Evolutionary conservation across 148 eudicot species (phyloP), one percentile per base, ranked within the genome.

Genomic region (Amaranthus palmeri): DNA sequence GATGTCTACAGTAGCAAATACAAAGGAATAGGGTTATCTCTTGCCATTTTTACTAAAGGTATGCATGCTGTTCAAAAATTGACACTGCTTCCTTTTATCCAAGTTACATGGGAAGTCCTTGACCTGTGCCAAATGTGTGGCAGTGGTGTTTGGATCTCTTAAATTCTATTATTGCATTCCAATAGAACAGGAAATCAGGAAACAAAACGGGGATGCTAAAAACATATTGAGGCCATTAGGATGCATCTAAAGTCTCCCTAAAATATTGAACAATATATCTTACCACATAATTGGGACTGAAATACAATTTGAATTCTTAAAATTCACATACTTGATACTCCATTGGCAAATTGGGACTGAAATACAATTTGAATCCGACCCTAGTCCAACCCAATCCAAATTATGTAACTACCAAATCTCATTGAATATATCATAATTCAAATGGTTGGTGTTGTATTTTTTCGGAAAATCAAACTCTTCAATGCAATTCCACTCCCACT

Each of bases 11-110:
- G 85, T 56, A 84, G 76, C 77, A 95, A 95, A 77, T 95, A 95
- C 85, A 91, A 95, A 87, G 98, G 98, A 61, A 84, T 91, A 69
- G 88, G 92, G 90, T 75, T 95, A 65, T 85, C 82, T 53, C 84
- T 95, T 73, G 73, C 86, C 77, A 85, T 86, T 73, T 83, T 89
- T 54, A 72, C 93, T 54, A 85, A 89, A 79, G 96, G 98, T 95
- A 83, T 51, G 43, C 56, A 12, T 42, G 36, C 36, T 25, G 36
- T n/a, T 68, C 36, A 58, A 17, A 11, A 58, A 69, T 6, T 67
- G 47, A 46, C 8, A 46, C 8, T 6, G 36, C 0, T 13, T 10
- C 10, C 36, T 25, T 25, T 25, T 25, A 54, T 52, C 63, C 70
- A 25, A 41, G 49, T 66, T 11, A n/a, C 44, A 41, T 53, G 36